A percentile compares a stretch with the other conserved stretches of the same genome.
Conservation (phyloP, 1,139 yeast genomes). For the Pichia kudriavzevii region DNA sequence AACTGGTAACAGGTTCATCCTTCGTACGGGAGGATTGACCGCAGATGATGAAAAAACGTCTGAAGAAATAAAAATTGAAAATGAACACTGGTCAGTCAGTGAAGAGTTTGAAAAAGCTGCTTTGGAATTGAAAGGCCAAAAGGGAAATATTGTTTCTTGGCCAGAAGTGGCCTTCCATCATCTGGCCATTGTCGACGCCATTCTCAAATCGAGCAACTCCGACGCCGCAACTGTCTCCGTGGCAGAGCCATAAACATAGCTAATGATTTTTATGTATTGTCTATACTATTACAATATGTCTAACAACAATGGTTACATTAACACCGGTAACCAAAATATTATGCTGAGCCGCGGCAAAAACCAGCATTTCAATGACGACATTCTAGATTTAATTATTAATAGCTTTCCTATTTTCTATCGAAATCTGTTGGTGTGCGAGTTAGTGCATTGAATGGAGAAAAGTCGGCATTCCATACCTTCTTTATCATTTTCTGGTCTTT, state of each 20-base stretch:
- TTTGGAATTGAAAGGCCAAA: constrained; percentile 63
- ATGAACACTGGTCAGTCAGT: constrained; percentile 51
- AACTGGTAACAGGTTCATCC: constrained; percentile 39
- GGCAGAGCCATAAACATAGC: constrained; percentile 1
- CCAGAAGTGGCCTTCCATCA: constrained; percentile 86
- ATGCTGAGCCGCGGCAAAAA: no score
- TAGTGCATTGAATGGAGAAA: no score
- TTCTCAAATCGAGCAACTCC: constrained; percentile 53
- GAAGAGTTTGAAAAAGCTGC: constrained; percentile 71
- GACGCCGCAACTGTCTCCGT: constrained; percentile 44
- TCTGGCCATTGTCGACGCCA: constrained; percentile 81
- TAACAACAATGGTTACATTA: no score
- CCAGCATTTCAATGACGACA: no score
- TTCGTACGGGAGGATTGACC: constrained; percentile 34
- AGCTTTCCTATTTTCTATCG: no score
- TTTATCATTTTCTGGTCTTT: not conserved
- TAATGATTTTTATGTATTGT: no score
- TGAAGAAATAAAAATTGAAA: constrained; percentile 37
- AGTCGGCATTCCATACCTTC: not conserved
- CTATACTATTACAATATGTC: no score
- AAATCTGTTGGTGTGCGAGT: no score
- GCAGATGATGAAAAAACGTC: constrained; percentile 42
- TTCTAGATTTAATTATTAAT: no score
- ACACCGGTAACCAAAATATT: no score
- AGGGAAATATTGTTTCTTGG: constrained; percentile 45